Percentiles rank a stretch among this genome's conserved stretches.
Conservation (phyloP, 2,329 filamentous ascomycete genomes). For the Ceratocystis alfenasii region DNA sequence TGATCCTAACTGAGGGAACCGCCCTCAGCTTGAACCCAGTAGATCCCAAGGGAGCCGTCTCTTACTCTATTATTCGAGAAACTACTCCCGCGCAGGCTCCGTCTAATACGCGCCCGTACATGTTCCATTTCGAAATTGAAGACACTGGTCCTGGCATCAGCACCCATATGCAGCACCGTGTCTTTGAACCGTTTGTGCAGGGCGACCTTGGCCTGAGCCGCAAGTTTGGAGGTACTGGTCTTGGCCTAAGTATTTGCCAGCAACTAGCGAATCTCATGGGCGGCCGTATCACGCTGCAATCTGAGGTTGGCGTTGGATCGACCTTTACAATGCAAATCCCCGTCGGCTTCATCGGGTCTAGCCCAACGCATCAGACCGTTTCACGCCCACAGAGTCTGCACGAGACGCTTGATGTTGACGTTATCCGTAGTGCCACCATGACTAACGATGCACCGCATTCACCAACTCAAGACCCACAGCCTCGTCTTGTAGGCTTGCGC, state of each 20-base stretch:
- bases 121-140: slow-evolving; percentile 79
- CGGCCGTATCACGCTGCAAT: slow-evolving; percentile 60
- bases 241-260: slow-evolving; percentile 80
- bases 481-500: slow-evolving; percentile 69
- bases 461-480: slow-evolving; percentile 52
- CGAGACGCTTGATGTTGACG: slow-evolving; percentile 27
- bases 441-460: slow-evolving; percentile 28
- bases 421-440: slow-evolving; percentile 23
- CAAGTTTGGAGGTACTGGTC: slow-evolving; percentile 77
- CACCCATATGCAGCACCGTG: slow-evolving; percentile 60
- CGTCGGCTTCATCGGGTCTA: slow-evolving; percentile 60
- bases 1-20: slow-evolving; percentile 33
- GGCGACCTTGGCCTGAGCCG: slow-evolving; percentile 82
- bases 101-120: slow-evolving; percentile 48
- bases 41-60: slow-evolving; percentile 39
- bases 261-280: slow-evolving; percentile 77
- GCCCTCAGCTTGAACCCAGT: slow-evolving; percentile 52
- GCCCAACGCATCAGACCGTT: slow-evolving; percentile 41
- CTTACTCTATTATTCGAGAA: slow-evolving; percentile 40
- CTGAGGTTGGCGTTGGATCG: slow-evolving; percentile 60
- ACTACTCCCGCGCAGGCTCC: slow-evolving; percentile 50
- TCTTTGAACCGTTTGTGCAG: slow-evolving; percentile 92
- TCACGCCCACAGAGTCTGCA: slow-evolving; percentile 40
- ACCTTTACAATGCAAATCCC: slow-evolving; percentile 77
- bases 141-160: slow-evolving; percentile 83